These are phyloP conservation scores for Arthrinium phaeospermum DNA, from an alignment of 2,329 filamentous ascomycete species.

Conservation along the genomic window DNA sequence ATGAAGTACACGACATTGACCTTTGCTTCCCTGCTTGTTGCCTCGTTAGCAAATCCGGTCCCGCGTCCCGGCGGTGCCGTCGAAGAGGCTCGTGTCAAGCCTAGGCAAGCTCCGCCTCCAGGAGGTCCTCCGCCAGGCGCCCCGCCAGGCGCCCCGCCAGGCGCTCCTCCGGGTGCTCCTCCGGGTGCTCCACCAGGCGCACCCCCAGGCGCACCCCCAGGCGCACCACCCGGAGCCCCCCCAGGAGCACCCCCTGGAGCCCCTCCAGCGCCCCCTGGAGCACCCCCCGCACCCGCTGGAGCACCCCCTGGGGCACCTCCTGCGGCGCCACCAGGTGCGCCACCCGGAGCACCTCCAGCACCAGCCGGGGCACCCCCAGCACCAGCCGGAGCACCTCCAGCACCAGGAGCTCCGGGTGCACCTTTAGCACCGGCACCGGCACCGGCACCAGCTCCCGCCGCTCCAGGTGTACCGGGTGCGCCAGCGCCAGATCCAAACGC, in stretches of 20 bases:
- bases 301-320: neutral
- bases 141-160: neutral
- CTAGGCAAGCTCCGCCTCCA: neutral
- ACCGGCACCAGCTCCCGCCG: neutral
- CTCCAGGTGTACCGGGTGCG: neutral
- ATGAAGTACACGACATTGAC: conserved; percentile 1
- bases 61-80: neutral
- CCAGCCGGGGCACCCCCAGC: neutral
- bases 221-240: neutral
- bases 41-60: neutral
- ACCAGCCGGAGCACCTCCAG: neutral
- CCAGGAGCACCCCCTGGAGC: neutral
- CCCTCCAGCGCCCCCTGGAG: neutral
- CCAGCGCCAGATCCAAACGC: neutral
- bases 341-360: neutral
- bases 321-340: neutral
- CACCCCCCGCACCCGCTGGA: neutral
- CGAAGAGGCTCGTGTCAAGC: neutral
- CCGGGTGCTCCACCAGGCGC: neutral
- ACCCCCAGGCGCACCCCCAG: neutral
- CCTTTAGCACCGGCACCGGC: neutral
- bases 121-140: neutral
- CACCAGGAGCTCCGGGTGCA: neutral
- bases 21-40: neutral
- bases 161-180: neutral